Base-by-base conservation (phyloP, 2,329 filamentous ascomycete genomes). In the Kalmusia sp. region DNA sequence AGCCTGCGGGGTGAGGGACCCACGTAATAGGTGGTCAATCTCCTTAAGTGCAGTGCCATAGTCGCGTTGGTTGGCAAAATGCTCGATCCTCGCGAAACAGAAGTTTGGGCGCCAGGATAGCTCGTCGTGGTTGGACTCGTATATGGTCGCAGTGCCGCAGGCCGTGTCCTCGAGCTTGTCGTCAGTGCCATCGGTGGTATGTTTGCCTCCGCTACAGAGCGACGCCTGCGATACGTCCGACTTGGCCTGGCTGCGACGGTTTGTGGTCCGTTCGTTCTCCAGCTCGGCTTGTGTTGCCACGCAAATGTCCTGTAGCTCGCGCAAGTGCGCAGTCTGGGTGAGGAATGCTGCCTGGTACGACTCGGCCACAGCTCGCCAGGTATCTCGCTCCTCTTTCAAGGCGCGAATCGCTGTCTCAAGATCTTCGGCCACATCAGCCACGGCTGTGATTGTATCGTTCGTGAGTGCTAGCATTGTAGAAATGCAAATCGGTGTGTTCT, bases 241-340 rank as follows among this genome's bases (percentile, higher is more conserved):
- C 9, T n/a, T 35, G 6, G 46, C 28, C 6, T 58, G 48, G 12
- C 55, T 40, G n/a, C 54, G 57, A 14, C 57, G 64, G 7, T 58
- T 57, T 7, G 62, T 52, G 9, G 38, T 54, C 19, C 65, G 58
- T 44, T 70, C 65, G 17, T 73, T 73, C 44, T 71, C 65, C 15
- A 72, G 41, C 21, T 71, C 69, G 8, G 67, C 68, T 49, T 73
- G 69, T 0, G 69, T 67, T 4, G 68, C 67, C 17, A 68, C 61
- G 47, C 67, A 68, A 0, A 71, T 58, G 27, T 68, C 58, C 39
- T 68, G 64, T 1, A 71, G 49, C 37, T 71, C 62, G 6, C 51
- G 49, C 3, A 70, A 53, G 7, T 57, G 64, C 30, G 45, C 37
- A 5, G 61, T 66, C 31, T 70, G 67, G 3, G 45, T 49, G 22